These are phyloP conservation scores for Corrigiola litoralis DNA, from an alignment of 179 eudicot genomes.

Conservation along the genomic window DNA sequence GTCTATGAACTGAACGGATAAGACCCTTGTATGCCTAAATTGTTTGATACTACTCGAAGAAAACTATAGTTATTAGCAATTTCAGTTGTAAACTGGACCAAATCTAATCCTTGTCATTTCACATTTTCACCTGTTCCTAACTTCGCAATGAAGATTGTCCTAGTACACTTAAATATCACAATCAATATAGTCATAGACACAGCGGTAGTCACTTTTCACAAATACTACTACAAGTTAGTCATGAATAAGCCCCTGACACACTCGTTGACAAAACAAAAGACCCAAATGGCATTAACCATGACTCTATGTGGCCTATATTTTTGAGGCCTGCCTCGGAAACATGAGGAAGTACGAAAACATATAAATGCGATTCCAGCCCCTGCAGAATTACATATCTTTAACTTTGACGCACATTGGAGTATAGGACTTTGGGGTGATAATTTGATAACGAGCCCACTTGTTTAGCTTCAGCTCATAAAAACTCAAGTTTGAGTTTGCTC, in stretches of 20 bases:
- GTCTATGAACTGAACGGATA: too few species aligned
- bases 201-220: background rate
- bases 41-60: too few species aligned
- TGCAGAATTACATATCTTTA: slow-evolving; percentile 5
- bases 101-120: too few species aligned
- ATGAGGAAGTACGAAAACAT: slow-evolving; percentile 8
- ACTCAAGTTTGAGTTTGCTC: too few species aligned
- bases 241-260: slow-evolving; percentile 7
- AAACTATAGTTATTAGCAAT: too few species aligned
- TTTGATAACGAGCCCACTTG: background rate
- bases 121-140: too few species aligned
- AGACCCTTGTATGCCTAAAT: too few species aligned
- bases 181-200: background rate
- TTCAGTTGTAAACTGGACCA: too few species aligned
- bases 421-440: background rate
- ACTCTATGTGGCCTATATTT: slow-evolving; percentile 4
- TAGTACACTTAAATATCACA: too few species aligned
- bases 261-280: slow-evolving; percentile 7
- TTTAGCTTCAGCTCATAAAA: too few species aligned
- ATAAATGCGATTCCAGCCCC: slow-evolving; percentile 3
- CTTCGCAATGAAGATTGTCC: too few species aligned
- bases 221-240: background rate
- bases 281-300: background rate
- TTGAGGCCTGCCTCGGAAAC: slow-evolving; percentile 7
- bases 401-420: too few species aligned